Percentiles rank a stretch among this genome's conserved stretches.
Evolutionary conservation across 345 rosid species (phyloP).

Genomic region (Pelargonium nanum): DNA sequence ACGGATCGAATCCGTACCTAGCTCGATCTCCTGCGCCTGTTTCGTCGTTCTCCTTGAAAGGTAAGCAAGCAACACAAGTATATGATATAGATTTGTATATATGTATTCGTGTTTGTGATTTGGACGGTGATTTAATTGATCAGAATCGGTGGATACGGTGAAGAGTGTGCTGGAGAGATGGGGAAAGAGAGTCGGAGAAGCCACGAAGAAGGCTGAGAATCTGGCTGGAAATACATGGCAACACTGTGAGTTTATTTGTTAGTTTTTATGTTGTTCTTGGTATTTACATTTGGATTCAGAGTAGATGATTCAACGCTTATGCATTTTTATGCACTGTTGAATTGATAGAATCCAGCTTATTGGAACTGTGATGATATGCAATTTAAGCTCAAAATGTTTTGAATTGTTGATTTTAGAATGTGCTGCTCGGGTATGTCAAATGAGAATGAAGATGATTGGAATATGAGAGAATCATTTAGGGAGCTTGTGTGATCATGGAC

Average conservation of each 20-base stretch:
- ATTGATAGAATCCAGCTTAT: too few species aligned
- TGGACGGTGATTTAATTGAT: not conserved
- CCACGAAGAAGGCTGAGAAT: not conserved
- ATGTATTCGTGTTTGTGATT: not conserved
- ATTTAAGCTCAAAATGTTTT: too few species aligned
- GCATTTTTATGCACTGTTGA: not conserved
- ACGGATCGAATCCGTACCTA: slow-evolving; percentile 47
- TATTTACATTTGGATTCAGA: not conserved
- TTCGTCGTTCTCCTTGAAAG: slow-evolving; percentile 41
- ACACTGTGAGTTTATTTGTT: not conserved
- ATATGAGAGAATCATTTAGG: not conserved
- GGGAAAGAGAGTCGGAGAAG: not conserved
- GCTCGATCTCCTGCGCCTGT: slow-evolving; percentile 26
- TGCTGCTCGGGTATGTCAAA: not conserved
- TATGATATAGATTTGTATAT: not conserved
- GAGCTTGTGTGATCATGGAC: not conserved
- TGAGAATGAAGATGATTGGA: not conserved
- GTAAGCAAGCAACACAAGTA: slow-evolving; percentile 9
- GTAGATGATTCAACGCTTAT: not conserved
- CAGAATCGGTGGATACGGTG: not conserved
- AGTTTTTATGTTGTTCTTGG: not conserved
- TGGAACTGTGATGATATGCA: not conserved
- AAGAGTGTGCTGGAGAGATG: not conserved
- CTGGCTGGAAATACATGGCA: not conserved
- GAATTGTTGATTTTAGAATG: too few species aligned